Evolutionary conservation across 1,284 basidiomycete genomes (phyloP).

Genomic region (Vanrija sp.): DNA sequence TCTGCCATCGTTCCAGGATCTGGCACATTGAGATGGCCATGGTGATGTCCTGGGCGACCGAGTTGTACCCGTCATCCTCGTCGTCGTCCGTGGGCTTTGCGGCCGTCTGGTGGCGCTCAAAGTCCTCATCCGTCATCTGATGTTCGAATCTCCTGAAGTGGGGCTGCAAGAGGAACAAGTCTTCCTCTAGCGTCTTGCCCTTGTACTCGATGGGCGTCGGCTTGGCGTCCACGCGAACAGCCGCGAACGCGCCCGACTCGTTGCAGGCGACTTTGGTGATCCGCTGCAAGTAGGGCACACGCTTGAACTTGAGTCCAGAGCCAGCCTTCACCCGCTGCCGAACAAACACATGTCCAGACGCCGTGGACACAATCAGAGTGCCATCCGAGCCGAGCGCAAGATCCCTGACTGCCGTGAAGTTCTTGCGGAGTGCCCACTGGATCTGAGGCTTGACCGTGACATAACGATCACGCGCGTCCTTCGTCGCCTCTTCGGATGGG

Average conservation of each 20-base stretch:
- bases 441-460: constrained; percentile 71
- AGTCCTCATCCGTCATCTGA: constrained; percentile 44
- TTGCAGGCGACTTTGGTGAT: constrained; percentile 80
- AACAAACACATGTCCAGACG: constrained; percentile 90
- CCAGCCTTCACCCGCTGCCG: constrained; percentile 57
- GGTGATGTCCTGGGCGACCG: constrained; percentile 43
- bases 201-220: constrained; percentile 59
- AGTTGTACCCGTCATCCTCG: constrained; percentile 47
- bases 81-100: constrained; percentile 4
- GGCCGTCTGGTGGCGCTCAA: constrained; percentile 19
- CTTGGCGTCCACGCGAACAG: constrained; percentile 69
- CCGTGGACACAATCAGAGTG: constrained; percentile 84
- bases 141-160: constrained; percentile 47
- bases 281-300: constrained; percentile 77
- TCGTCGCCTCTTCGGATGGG: constrained; percentile 48
- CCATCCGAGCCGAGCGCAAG: constrained; percentile 86
- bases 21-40: constrained; percentile 42
- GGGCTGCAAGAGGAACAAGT: constrained; percentile 64
- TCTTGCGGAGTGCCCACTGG: constrained; percentile 84
- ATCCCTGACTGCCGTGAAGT: constrained; percentile 82
- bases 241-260: constrained; percentile 83
- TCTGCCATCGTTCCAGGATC: constrained; percentile 39
- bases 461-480: constrained; percentile 43
- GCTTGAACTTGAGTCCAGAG: constrained; percentile 74
- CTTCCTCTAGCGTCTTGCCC: constrained; percentile 63